Base-by-base conservation (phyloP, 495 filamentous ascomycete species). In the Aspergillus cristatus region DNA sequence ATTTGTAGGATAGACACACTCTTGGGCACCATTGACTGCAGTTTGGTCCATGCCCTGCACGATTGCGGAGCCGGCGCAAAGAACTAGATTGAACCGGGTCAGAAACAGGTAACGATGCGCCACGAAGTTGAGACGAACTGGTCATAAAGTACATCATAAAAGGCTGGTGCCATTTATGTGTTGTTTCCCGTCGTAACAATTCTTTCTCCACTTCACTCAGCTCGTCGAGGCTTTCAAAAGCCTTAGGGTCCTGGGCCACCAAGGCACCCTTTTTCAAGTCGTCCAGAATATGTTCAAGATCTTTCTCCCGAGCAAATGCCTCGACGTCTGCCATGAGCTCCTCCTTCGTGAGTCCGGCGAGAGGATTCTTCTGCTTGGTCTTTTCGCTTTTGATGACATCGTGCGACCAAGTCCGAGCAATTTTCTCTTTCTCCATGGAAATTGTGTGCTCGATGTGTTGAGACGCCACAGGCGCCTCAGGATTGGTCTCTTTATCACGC, bases 191-290 rank as follows among this genome's bases (percentile, higher is more conserved):
- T 7, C 70, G 59, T 7, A 84, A 56, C 1, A 71, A 53, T 10
- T 70, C 59, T 16, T 55, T 65, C 35, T 84, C 78, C 2, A 58
- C 57, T 17, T 68, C 62, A 7, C 65, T 68, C n/a, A 82, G 56
- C 6, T 46, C 42, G 10, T n/a, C 13, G 5, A 48, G 32, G 14
- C 39, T 14, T 28, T 52, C 49, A 14, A 48, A 65, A 62, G 28
- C 71, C 44, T 32, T 58, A 43, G 69, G 66, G 31, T 78, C 58
- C 35, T 76, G 70, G 3, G 76, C 75, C 22, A 85, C 60, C 28
- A 81, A 62, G 30, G 83, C 82, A 6, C 83, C 83, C 35, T 77
- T 68, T 26, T 74, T 69, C 38, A 86, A 71, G 12, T 75, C 70
- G 12, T 71, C 63, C 7, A 78, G 42, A 38, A 83, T 71, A 28